Evolutionary conservation across 1,139 yeast genomes (phyloP), one percentile per base, ranked within the genome.

Genomic region (Nadsonia commutata): DNA sequence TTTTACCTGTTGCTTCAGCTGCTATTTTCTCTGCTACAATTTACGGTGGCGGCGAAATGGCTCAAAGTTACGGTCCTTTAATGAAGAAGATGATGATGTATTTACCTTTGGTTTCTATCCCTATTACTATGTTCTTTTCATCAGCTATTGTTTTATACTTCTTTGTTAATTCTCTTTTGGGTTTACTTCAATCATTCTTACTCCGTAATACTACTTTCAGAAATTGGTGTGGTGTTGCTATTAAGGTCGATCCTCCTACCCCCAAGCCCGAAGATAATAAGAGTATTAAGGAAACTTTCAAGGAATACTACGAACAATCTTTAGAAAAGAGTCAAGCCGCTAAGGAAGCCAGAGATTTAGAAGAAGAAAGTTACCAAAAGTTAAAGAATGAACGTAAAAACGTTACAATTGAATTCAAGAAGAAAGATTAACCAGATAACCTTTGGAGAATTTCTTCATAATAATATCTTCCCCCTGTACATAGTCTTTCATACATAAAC

Each of bases 21-120:
- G 72, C 76, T 17, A 71, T 82, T 20, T 81, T 86, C 48, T 73
- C 84, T 43, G 70, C 74, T 2, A 78, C 90, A 18, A 62, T 90
- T 59, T 74, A 79, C 63, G 65, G 78, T 37, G 98, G 97, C 48
- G 96, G 96, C 51, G 97, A 90, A 61, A 81, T 94, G 18, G 80
- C 81, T 40, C 76, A 74, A 47, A 76, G 73, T 51, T 72, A 84
- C 63, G 69, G 79, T 46, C 84, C 88, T 2, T 72, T 71, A 33
- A 73, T 85, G 76, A 76, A 76, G 64, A 80, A 78, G 56, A 63
- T 81, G 23, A 74, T 88, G 67, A 77, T 82, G 41, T 68, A 71
- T 47, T 63, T 85, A 54, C 97, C 97, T 20, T 69, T 86, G 51
- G 67, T 80, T 31, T 84, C 96, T 2, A 79, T 90, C 47, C 77